Conservation (phyloP, 768 basidiomycete species). For the Calvatia gigantea region DNA sequence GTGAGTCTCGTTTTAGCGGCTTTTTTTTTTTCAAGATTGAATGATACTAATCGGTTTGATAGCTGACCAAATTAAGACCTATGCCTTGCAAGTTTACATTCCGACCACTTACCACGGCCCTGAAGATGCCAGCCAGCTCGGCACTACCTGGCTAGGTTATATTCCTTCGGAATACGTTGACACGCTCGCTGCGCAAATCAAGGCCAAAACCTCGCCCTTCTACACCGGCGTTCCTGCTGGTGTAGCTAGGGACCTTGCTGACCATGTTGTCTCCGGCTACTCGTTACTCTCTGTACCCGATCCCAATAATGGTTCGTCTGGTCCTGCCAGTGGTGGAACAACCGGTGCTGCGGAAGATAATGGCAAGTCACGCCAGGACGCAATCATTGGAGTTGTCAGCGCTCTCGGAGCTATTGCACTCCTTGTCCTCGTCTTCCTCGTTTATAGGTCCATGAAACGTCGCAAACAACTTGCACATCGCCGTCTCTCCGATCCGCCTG, state of each 20-base stretch:
- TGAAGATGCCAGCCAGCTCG: slow-evolving; percentile 44
- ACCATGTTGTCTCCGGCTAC: slow-evolving; percentile 68
- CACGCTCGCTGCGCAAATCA: slow-evolving; percentile 62
- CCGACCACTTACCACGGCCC: slow-evolving; percentile 52
- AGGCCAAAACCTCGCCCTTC: slow-evolving; percentile 54
- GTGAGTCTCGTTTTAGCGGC: slow-evolving; percentile 21
- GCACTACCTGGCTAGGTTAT: slow-evolving; percentile 71
- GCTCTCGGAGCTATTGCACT: slow-evolving; percentile 78
- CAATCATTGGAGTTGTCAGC: slow-evolving; percentile 88
- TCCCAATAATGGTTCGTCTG: slow-evolving; percentile 25
- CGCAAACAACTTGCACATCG: slow-evolving; percentile 68
- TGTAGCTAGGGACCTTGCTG: slow-evolving; percentile 56
- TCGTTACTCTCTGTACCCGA: slow-evolving; percentile 45
- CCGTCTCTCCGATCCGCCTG: slow-evolving; percentile 60
- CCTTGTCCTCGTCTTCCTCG: slow-evolving; percentile 68
- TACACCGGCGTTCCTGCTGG: slow-evolving; percentile 48
- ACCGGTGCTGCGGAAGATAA: slow-evolving; percentile 26
- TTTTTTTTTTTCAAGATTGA: not conserved
- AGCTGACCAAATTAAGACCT: slow-evolving; percentile 36
- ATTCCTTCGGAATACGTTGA: slow-evolving; percentile 56
- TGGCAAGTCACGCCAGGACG: slow-evolving; percentile 63
- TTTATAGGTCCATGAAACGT: slow-evolving; percentile 64
- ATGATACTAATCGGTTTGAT: slow-evolving; percentile 9
- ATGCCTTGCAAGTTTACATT: slow-evolving; percentile 67
- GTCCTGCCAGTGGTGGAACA: slow-evolving; percentile 18